A percentile compares a stretch with the other conserved stretches of the same genome.
phyloP scores from a whole-genome alignment of 257 asterid genomes.

The Marsdenia floribunda region DNA sequence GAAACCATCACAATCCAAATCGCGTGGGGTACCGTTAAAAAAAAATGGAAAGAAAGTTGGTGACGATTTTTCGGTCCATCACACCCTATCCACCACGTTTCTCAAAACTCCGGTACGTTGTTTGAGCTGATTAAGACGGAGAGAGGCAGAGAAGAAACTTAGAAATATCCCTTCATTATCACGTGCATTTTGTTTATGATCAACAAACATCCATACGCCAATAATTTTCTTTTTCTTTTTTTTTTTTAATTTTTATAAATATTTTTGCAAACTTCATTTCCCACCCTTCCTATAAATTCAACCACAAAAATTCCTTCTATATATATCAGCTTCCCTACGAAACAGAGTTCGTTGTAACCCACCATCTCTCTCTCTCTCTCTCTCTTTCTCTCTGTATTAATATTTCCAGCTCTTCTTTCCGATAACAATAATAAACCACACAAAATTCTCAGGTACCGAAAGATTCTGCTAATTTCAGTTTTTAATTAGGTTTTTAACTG shows the following conservation, averaged over 20 bases:
- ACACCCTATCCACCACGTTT: conserved; percentile 48
- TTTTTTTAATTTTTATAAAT: not conserved
- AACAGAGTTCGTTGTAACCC: conserved; percentile 7
- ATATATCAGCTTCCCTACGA: conserved; percentile 8
- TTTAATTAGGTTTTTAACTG: not conserved
- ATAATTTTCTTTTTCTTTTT: too few relatives aligned
- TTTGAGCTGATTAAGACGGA: conserved; percentile 18
- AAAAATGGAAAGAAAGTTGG: conserved; percentile 6
- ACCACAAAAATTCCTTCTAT: conserved; percentile 27
- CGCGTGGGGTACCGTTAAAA: conserved; percentile 17
- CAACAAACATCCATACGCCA: conserved; percentile 25
- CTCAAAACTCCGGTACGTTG: conserved; percentile 11
- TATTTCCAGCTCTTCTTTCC: not conserved
- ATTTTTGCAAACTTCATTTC: conserved; percentile 17
- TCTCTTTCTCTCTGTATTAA: too few relatives aligned
- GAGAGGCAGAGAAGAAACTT: not conserved
- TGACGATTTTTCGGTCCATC: conserved; percentile 18
- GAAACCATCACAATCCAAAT: conserved; percentile 13
- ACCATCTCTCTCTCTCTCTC: too few relatives aligned
- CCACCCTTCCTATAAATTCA: conserved; percentile 3
- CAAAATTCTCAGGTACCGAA: too few relatives aligned
- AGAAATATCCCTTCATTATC: conserved; percentile 43
- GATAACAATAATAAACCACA: too few relatives aligned
- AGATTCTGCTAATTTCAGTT: not conserved
- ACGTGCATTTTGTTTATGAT: conserved; percentile 49